Evolutionary conservation across 768 basidiomycete genomes (phyloP).

Genomic region (Arthromyces matolae): DNA sequence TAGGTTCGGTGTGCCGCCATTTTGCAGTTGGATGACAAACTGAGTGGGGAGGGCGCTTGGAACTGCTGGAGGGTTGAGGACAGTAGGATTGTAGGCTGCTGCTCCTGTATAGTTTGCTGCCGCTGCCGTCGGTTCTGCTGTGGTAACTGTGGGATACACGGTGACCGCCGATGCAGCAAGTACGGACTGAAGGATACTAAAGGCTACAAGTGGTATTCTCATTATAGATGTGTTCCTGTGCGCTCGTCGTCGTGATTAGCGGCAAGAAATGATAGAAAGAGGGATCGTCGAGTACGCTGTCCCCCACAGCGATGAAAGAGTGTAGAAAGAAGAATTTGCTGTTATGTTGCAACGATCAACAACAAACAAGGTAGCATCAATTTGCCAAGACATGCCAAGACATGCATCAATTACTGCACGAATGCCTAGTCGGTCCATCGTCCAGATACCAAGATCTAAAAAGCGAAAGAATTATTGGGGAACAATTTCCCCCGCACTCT

Average conservation of each 20-base stretch:
- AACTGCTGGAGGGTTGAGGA: conserved; percentile 47
- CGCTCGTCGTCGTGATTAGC: neutral
- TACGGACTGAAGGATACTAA: conserved; percentile 12
- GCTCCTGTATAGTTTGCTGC: conserved; percentile 45
- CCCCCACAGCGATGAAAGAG: neutral
- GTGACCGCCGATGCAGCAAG: conserved; percentile 26
- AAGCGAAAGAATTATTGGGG: too few species aligned
- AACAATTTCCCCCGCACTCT: too few species aligned
- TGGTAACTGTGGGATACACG: conserved; percentile 28
- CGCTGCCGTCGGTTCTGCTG: conserved; percentile 21
- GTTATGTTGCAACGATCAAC: neutral
- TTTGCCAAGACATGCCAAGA: too few species aligned
- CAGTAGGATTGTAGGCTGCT: conserved; percentile 50
- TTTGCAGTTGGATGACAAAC: conserved; percentile 41
- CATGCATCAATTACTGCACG: too few species aligned
- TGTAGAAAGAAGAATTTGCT: neutral
- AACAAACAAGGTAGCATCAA: neutral
- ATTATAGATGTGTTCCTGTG: neutral
- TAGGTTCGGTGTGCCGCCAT: conserved; percentile 6
- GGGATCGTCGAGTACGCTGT: neutral
- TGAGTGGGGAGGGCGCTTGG: conserved; percentile 42
- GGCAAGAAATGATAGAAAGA: neutral
- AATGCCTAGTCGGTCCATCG: too few species aligned
- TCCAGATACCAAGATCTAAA: too few species aligned
- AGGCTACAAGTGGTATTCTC: neutral